Base-by-base conservation (phyloP, 768 basidiomycete species). In the Suillus clintonianus region DNA sequence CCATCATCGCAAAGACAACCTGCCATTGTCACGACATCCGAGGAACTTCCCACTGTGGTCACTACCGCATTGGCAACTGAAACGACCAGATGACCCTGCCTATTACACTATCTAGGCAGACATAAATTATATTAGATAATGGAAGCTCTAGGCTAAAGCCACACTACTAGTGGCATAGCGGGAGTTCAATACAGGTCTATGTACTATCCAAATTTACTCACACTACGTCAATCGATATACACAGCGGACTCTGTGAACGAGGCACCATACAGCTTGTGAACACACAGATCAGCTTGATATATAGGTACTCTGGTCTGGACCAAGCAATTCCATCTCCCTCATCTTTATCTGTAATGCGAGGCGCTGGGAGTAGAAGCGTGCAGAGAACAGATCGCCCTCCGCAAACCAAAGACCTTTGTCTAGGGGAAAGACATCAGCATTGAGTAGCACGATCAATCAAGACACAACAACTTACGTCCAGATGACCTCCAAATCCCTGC, bases 401-500 rank as follows among this genome's bases (percentile, higher is more conserved):
- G 24, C 24, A 47, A 61, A 61, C 60, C 60, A 61, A 39, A 14
- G 39, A 11, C 13, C 60, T n/a, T 41, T 42, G n/a, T 39, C 39
- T 39, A 39, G 39, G 13, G 39, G 13, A 15, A 4, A 14, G 2
- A 11, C 39, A 39, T 22, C n/a, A 45, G 3, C 17, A 19, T 43
- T 43, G 42, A 43, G 19, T 17, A 43, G 17, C 42, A 2, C 17
- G 17, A 43, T 45, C 8, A 22, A 22, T 34, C 11, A 45, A 17
- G 24, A 61, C 60, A 34, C 34, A 34, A 34, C 34, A 34, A 34
- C 34, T 17, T 37, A 57, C 53, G 54, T 3, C 60, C 64, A 4
- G 60, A 64, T 10, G 53, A 36, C 43, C 64, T 62, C 64, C 64
- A 64, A 54, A 62, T 19, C 9, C 64, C 60, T 10, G 60, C 9